A percentile compares a stretch with the other conserved stretches of the same genome.
Conservation (phyloP, 345 rosid genomes). For the Eucalyptus pumila region DNA sequence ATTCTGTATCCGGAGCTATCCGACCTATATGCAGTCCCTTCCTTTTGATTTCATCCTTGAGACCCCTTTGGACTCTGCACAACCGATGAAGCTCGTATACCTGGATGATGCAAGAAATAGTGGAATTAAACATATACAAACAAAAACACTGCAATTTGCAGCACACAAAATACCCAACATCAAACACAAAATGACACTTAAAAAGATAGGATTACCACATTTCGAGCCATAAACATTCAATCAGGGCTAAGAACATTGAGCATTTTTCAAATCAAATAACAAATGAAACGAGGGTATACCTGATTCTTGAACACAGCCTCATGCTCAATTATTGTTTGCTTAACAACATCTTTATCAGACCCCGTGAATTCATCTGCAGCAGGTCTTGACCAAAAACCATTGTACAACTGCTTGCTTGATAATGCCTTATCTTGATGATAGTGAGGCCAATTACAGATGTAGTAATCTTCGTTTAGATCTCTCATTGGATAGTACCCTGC, state of each 20-base stretch:
- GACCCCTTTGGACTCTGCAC: conserved; percentile 46
- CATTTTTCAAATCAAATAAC: neutral
- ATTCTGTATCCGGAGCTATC: conserved; percentile 24
- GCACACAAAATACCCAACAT: neutral
- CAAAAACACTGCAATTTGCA: neutral
- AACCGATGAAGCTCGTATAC: conserved; percentile 63
- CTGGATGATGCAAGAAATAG: conserved; percentile 13
- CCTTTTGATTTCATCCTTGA: conserved; percentile 57
- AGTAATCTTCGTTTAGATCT: conserved; percentile 60
- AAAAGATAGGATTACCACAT: neutral
- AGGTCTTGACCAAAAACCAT: conserved; percentile 29
- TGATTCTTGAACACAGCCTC: conserved; percentile 76
- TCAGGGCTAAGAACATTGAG: neutral
- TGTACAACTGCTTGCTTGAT: conserved; percentile 36
- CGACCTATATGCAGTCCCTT: conserved; percentile 28
- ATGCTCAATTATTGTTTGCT: conserved; percentile 74
- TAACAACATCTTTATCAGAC: conserved; percentile 46
- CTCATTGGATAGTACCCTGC: conserved; percentile 52
- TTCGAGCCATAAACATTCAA: neutral
- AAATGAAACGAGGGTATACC: conserved; percentile 18
- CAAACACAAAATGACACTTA: neutral
- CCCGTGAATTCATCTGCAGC: conserved; percentile 28
- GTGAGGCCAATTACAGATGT: conserved; percentile 49
- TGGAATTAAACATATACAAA: neutral
- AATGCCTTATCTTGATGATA: conserved; percentile 31